A percentile compares a stretch with the other conserved stretches of the same genome.
phyloP scores from a whole-genome alignment of 169 alveolate genomes.

The Theileria parva region DNA sequence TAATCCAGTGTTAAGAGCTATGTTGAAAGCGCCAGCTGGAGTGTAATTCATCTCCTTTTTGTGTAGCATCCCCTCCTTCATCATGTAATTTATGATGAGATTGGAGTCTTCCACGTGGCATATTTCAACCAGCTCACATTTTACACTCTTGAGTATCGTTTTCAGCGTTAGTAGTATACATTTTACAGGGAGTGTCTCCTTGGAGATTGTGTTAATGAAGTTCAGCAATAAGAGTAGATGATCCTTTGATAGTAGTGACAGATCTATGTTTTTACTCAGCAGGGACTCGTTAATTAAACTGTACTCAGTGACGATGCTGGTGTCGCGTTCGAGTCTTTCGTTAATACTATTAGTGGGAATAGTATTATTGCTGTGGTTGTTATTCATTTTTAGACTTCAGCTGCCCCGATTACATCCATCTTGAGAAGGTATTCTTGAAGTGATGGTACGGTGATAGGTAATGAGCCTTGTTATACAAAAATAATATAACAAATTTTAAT shows the following conservation, averaged over 20 bases:
- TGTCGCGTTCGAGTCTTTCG: neutral
- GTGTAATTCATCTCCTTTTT: constrained; percentile 36
- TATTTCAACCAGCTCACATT: constrained; percentile 47
- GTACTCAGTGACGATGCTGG: neutral
- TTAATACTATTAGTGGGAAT: neutral
- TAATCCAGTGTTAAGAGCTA: constrained; percentile 29
- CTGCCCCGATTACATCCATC: neutral
- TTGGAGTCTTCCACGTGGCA: constrained; percentile 47
- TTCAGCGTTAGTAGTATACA: constrained; percentile 50
- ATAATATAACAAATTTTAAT: too few species aligned
- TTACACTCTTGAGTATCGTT: constrained; percentile 34
- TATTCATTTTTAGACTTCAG: neutral
- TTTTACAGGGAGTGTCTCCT: constrained; percentile 56
- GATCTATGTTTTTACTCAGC: constrained; percentile 23
- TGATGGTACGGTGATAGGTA: neutral
- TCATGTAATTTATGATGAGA: constrained; percentile 39
- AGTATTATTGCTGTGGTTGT: neutral
- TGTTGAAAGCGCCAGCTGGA: constrained; percentile 23
- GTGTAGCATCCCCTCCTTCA: constrained; percentile 60
- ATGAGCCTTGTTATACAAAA: neutral
- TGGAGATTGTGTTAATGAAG: constrained; percentile 49
- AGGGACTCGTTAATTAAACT: neutral
- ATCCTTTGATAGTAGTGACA: constrained; percentile 42
- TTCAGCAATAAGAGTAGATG: constrained; percentile 47
- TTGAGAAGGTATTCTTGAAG: neutral